Base-by-base conservation (phyloP, 2,329 filamentous ascomycete genomes). In the Neurospora sp. region DNA sequence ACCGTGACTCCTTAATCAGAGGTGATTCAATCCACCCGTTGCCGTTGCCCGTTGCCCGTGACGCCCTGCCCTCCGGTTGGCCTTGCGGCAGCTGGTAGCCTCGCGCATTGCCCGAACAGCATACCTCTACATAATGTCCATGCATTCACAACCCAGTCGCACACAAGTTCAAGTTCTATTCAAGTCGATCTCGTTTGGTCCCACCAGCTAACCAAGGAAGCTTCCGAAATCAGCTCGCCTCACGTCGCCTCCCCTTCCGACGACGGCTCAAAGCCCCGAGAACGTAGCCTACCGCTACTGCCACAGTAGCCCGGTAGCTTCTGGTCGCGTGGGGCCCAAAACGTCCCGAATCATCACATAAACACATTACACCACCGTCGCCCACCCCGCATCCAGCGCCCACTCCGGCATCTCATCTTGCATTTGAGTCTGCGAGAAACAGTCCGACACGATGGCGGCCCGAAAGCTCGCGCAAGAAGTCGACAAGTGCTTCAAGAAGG, bases 401-500 rank as follows among this genome's bases (percentile, higher is more conserved):
- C 67, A 65, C 17, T 28, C 19, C 67, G 28, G 65, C 39, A 41
- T 46, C 66, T 40, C 23, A 41, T 37, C 46, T 70, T 62, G 52
- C 28, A 62, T 62, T n/a, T 62, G 28, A n/a, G 12, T 36, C 6
- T 62, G 23, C 23, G 52, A 62, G 28, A 62, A 33, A 62, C 15
- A 62, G 52, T 62, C 73, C 75, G 72, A 74, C 82, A 86, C 81
- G 77, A 99, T 99, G 96, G 93, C 96, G 77, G 92, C 92, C 80
- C 89, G 96, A 81, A 99, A 99, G 86, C 88, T 97, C 77, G 92
- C 96, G 81, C 94, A 98, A 84, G 96, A 99, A 84, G 95, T 98
- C 77, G 96, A 99, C 79, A 97, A 97, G 85, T 97, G 93, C 88
- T 98, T 97, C 89, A 99, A 99, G 83, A 97, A 97, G 86, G 94